Percentiles rank a stretch among this genome's conserved stretches.
Conservation (phyloP, 2,329 filamentous ascomycete genomes). For the Macroventuria anomochaeta region DNA sequence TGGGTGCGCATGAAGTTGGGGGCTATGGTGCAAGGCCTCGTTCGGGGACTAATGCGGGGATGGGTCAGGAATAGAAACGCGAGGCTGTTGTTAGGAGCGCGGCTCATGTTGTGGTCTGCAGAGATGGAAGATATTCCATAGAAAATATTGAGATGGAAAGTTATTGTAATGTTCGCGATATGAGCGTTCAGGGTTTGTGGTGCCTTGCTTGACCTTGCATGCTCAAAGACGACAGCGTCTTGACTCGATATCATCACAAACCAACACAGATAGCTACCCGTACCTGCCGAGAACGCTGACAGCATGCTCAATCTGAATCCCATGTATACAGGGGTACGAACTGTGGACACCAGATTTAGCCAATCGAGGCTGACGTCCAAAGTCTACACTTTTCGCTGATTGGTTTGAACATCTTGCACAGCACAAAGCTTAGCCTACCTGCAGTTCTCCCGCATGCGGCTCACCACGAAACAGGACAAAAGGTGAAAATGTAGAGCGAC, state of each 20-base stretch:
- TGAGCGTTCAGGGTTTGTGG: background rate
- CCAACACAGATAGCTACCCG: background rate
- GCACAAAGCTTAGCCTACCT: slow-evolving; percentile 11
- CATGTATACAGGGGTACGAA: slow-evolving; percentile 8
- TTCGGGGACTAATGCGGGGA: slow-evolving; percentile 17
- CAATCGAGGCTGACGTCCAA: slow-evolving; percentile 7
- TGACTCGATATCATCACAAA: background rate
- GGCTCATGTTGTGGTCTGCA: background rate
- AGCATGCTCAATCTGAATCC: background rate
- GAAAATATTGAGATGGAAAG: background rate
- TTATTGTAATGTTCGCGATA: background rate
- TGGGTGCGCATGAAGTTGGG: background rate
- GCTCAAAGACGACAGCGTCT: background rate
- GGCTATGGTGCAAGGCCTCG: slow-evolving; percentile 11
- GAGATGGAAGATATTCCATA: background rate
- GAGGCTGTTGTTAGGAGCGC: background rate
- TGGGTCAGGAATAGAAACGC: slow-evolving; percentile 15
- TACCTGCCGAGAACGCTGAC: slow-evolving; percentile 5
- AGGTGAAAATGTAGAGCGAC: slow-evolving; percentile 9
- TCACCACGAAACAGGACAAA: background rate
- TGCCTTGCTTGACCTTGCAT: background rate
- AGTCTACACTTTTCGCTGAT: background rate
- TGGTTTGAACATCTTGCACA: slow-evolving; percentile 7
- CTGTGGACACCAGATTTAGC: slow-evolving; percentile 13
- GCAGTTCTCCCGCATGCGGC: background rate